Evolutionary conservation across 352 stramenopile species (phyloP).

Genomic region (Globisporangium abappressorium): DNA sequence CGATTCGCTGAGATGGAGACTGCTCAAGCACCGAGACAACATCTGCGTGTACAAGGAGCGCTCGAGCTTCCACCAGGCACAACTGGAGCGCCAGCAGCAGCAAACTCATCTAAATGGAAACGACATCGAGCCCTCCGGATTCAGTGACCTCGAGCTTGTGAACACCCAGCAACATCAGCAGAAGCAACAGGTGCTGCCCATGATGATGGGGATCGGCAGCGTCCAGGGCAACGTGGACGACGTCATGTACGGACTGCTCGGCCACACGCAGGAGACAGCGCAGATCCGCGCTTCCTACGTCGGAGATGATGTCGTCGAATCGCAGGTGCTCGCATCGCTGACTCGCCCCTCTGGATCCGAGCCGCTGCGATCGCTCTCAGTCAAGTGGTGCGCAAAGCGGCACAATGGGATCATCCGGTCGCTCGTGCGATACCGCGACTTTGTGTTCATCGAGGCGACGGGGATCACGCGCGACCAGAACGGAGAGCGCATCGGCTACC

Average conservation of each 20-base stretch:
- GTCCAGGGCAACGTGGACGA: constrained; percentile 35
- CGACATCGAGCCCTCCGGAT: not conserved
- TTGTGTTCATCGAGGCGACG: constrained; percentile 51
- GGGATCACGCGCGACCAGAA: constrained; percentile 31
- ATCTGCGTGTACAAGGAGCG: constrained; percentile 11
- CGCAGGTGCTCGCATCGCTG: constrained; percentile 41
- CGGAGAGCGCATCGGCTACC: constrained; percentile 46
- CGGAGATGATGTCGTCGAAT: constrained; percentile 45
- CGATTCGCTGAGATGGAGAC: not conserved
- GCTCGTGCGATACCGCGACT: constrained; percentile 54
- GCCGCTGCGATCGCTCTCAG: constrained; percentile 32
- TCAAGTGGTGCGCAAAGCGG: constrained; percentile 22
- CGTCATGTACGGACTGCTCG: constrained; percentile 36
- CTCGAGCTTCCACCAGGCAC: not conserved
- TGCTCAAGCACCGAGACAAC: constrained; percentile 16
- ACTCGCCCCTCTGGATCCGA: constrained; percentile 30
- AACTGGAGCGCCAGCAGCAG: not conserved
- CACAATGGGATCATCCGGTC: constrained; percentile 22
- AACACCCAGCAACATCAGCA: not conserved
- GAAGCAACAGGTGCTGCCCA: not conserved
- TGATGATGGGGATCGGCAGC: constrained; percentile 21
- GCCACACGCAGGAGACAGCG: constrained; percentile 22
- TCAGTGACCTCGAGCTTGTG: not conserved
- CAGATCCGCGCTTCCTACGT: constrained; percentile 45
- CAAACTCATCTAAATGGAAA: not conserved